Base-by-base conservation (phyloP, 805 yeast species). In the Saccharomycopsis vini region DNA sequence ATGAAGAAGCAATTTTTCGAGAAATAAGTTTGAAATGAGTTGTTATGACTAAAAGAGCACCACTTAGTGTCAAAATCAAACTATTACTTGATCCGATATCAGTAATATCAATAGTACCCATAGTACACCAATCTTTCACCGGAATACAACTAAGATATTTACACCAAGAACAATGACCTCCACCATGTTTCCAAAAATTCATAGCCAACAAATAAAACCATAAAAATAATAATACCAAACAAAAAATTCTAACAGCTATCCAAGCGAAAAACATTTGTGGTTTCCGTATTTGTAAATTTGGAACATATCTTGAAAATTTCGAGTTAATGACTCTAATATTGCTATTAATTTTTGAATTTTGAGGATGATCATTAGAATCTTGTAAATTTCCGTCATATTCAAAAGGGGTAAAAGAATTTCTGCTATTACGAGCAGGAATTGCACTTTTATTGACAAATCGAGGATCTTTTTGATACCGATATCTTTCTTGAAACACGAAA, bases 141-240 rank as follows among this genome's bases (percentile, higher is more conserved):
- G 87, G 87, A 12, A 81, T 55, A 54, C 89, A 81, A 51, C 76
- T 77, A 52, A 81, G 64, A 54, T 81, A 81, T 55, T 78, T 79
- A 63, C 89, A 81, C 89, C 89, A 81, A 13, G 64, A 56, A 57
- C 89, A 81, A 45, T 66, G 59, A 4, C 67, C 69, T 10, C 72
- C 72, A 6, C 74, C 77, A 33, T 66, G 62, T 22, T 62, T 60
- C 41, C 64, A 66, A 51, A 79, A 76, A 51, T 75, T 75, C 33
- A 60, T 58, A 3, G 67, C 60, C 42, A 81, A 62, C 12, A 69
- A 60, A 7, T 61, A 74, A 57, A 77, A 75, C 59, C 71, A 77
- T 0, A 72, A 61, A 2, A 77, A 56, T 1, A 70, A 64, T 36
- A 77, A 56, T 0, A 60, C 68, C n/a, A 77, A 52, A 18, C 71